Conservation (phyloP, 2,329 filamentous ascomycete species). For the Cadophora gregata region DNA sequence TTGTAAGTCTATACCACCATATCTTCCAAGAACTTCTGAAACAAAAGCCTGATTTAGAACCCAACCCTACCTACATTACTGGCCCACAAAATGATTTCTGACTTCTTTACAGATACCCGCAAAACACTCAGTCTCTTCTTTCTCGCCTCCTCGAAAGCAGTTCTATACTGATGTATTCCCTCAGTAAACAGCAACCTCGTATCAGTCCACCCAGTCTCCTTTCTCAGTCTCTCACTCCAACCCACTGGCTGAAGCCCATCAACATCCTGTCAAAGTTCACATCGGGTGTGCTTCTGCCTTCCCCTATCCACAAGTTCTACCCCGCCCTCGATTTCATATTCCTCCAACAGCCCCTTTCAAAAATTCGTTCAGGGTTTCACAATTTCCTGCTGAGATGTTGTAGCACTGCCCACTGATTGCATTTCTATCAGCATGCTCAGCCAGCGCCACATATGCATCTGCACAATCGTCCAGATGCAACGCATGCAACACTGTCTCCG, state of each 20-base stretch:
- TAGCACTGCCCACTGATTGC: slow-evolving; percentile 49
- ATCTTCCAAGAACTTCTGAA: too few species aligned
- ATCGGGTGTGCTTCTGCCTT: slow-evolving; percentile 19
- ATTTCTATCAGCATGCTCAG: slow-evolving; percentile 38
- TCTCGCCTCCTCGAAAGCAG: slow-evolving; percentile 22
- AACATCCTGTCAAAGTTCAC: slow-evolving; percentile 20
- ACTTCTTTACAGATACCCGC: background rate
- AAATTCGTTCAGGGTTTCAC: slow-evolving; percentile 53
- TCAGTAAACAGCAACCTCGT: slow-evolving; percentile 29
- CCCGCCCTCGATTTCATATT: slow-evolving; percentile 48
- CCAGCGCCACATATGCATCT: slow-evolving; percentile 54
- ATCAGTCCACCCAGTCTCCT: slow-evolving; percentile 28
- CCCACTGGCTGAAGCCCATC: slow-evolving; percentile 30
- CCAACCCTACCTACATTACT: background rate
- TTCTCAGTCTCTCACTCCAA: slow-evolving; percentile 31
- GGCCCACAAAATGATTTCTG: background rate
- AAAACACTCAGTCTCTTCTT: background rate
- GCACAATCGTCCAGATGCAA: slow-evolving; percentile 57
- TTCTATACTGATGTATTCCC: slow-evolving; percentile 23
- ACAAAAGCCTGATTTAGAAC: too few species aligned
- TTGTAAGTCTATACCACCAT: too few species aligned
- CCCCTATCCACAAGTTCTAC: slow-evolving; percentile 35
- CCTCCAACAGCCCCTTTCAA: slow-evolving; percentile 46
- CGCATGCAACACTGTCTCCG: slow-evolving; percentile 51
- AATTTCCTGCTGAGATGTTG: slow-evolving; percentile 53